Conservation (phyloP, 169 alveolate genomes). For the Eimeria necatrix region DNA sequence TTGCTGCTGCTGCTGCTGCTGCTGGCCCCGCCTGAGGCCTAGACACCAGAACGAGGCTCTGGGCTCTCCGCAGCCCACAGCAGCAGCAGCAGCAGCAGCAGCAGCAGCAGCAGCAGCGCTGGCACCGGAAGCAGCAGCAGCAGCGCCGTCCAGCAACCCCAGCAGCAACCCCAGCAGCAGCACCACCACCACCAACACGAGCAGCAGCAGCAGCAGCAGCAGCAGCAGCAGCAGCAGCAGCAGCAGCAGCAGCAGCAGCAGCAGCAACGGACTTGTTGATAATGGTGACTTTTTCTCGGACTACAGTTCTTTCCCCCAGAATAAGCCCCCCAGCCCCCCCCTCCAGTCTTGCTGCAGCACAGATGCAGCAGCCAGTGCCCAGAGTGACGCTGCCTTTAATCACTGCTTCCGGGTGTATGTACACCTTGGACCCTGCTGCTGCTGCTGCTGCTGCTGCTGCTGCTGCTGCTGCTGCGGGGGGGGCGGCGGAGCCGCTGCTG, state of each 20-base stretch:
- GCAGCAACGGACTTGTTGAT: not conserved
- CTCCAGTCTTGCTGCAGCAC: not conserved
- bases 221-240: not conserved
- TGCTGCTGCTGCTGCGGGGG: slow-evolving; percentile 12
- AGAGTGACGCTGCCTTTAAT: too few relatives aligned
- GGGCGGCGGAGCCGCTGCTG: not conserved
- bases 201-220: slow-evolving; percentile 34
- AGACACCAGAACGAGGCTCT: not conserved
- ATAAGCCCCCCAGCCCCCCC: too few relatives aligned
- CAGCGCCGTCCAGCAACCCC: not conserved
- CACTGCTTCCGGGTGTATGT: slow-evolving; percentile 14
- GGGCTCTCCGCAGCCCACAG: too few relatives aligned
- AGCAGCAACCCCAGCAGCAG: not conserved
- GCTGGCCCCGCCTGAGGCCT: not conserved
- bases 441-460: slow-evolving; percentile 45
- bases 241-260: slow-evolving; percentile 49
- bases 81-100: slow-evolving; percentile 3
- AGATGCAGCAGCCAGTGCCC: too few relatives aligned
- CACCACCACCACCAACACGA: not conserved
- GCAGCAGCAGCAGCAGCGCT: slow-evolving; percentile 11
- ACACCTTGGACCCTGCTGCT: slow-evolving; percentile 29
- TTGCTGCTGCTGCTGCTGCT: too few relatives aligned
- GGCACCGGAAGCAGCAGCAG: not conserved
- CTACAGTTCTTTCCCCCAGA: too few relatives aligned
- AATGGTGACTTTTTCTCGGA: not conserved